Percentiles rank a stretch among this genome's conserved stretches.
Evolutionary conservation across 352 stramenopile genomes (phyloP).

Genomic region (Phytophthora hybrid): DNA sequence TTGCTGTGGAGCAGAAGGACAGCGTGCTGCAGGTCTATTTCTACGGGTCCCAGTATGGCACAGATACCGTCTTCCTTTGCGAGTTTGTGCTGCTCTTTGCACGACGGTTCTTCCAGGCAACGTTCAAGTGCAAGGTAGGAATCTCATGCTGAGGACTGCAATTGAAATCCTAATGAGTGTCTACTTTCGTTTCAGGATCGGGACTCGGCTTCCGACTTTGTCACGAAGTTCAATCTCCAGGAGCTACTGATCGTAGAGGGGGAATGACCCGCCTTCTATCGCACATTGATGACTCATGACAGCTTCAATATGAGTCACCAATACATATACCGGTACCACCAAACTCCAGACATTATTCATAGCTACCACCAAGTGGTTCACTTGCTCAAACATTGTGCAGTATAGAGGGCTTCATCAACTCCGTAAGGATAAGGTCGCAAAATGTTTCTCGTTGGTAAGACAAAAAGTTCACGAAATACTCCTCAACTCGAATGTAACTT

Average conservation of each 20-base stretch:
- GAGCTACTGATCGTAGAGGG: constrained; percentile 57
- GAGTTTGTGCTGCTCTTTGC: constrained; percentile 83
- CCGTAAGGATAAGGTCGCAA: too few species aligned
- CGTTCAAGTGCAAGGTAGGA: constrained; percentile 82
- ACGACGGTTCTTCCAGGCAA: constrained; percentile 82
- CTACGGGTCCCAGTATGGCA: constrained; percentile 60
- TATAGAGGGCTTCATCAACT: too few species aligned
- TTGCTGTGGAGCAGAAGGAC: constrained; percentile 61
- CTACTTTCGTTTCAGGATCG: constrained; percentile 43
- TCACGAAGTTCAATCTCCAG: constrained; percentile 78
- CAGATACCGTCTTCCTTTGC: constrained; percentile 63
- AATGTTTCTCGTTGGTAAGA: neutral
- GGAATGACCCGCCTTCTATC: constrained; percentile 14
- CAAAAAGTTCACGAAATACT: neutral
- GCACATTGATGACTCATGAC: constrained; percentile 2
- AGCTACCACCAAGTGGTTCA: too few species aligned
- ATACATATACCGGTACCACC: neutral
- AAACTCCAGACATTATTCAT: neutral
- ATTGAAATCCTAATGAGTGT: neutral
- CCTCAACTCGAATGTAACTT: neutral
- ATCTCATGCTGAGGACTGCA: neutral
- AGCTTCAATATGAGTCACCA: constrained; percentile 1
- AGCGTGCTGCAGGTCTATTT: constrained; percentile 78
- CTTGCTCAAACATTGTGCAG: too few species aligned
- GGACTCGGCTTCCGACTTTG: constrained; percentile 62